Evolutionary conservation across 805 yeast genomes (phyloP), one percentile per base, ranked within the genome.

Genomic region (Scheffersomyces stipitis): DNA sequence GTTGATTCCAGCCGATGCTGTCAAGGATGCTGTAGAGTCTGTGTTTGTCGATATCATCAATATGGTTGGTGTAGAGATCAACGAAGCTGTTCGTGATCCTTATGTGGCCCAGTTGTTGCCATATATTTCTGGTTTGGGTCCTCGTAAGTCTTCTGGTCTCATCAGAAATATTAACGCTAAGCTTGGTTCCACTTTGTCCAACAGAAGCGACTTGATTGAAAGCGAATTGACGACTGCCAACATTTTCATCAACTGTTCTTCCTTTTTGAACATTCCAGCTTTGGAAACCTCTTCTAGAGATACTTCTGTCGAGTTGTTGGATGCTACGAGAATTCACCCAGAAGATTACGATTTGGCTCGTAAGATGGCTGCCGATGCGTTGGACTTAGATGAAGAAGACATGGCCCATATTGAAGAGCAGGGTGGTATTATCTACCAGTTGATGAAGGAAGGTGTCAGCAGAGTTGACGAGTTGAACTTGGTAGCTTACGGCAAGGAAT

Each of bases 331-430:
- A 66, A 89, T 93, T 31, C 99, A 93, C 53, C 98, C 98, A 5
- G 98, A 93, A 62, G 99, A 93, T 64, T 93, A 93, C 59, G 96
- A 87, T 46, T 73, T 93, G 49, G 98, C 97, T 3, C 79, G 93
- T 34, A 93, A 93, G 60, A 93, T 93, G 90, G 98, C 97, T 5
- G 93, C 96, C 1, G 99, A 93, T 69, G 98, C 99, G 2, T 73
- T 93, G 46, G 99, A 91, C 58, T 75, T 90, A 46, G 96, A 89
- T 51, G 99, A 95, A 52, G 98, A 91, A 60, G 96, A 89, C 46
- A 72, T 86, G 53, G 83, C 81, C 2, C 90, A 83, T 38, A 60
- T 83, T 31, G 90, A 87, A 54, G 83, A 81, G 43, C 85, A 83
- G 42, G 93, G 90, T 33, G 90, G 90, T 31, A 86, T 88, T 2